phyloP scores from a whole-genome alignment of 164 flowering plant genomes.

The Liriodendron chinense region DNA sequence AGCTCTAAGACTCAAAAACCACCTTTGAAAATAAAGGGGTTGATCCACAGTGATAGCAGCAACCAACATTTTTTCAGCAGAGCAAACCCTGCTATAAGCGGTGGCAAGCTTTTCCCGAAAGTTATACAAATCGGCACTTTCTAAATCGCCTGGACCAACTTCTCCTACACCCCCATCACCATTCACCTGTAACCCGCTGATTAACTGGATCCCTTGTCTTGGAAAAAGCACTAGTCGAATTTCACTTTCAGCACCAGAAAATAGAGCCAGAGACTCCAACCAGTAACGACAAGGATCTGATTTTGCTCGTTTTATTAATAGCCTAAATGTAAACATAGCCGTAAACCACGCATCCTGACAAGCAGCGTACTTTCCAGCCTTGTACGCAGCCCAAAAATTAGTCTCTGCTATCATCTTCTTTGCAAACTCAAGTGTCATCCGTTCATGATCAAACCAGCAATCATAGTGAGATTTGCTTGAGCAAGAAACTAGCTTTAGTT shows the following conservation, averaged over 20 bases:
- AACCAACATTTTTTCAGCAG: constrained; percentile 34
- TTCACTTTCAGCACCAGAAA: constrained; percentile 48
- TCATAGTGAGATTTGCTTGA: constrained; percentile 8
- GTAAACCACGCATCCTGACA: constrained; percentile 62
- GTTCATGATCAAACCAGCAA: constrained; percentile 38
- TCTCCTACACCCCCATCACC: constrained; percentile 12
- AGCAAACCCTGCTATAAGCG: constrained; percentile 25
- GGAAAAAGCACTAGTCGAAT: constrained; percentile 32
- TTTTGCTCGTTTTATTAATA: constrained; percentile 38
- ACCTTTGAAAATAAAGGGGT: constrained; percentile 58
- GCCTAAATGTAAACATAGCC: constrained; percentile 44
- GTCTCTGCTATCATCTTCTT: constrained; percentile 32
- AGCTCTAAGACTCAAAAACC: constrained; percentile 64
- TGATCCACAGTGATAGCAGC: constrained; percentile 18
- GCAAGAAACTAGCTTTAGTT: neutral
- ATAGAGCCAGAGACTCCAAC: constrained; percentile 49
- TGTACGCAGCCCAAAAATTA: constrained; percentile 61
- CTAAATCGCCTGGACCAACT: constrained; percentile 13
- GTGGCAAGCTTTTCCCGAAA: constrained; percentile 26
- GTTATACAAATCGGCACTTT: constrained; percentile 8
- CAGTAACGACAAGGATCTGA: constrained; percentile 43
- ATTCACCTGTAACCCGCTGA: constrained; percentile 19
- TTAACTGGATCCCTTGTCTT: constrained; percentile 16
- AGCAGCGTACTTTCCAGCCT: constrained; percentile 56
- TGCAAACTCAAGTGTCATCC: constrained; percentile 30